Base-by-base conservation (phyloP, 495 filamentous ascomycete genomes). In the Podospora didyma region DNA sequence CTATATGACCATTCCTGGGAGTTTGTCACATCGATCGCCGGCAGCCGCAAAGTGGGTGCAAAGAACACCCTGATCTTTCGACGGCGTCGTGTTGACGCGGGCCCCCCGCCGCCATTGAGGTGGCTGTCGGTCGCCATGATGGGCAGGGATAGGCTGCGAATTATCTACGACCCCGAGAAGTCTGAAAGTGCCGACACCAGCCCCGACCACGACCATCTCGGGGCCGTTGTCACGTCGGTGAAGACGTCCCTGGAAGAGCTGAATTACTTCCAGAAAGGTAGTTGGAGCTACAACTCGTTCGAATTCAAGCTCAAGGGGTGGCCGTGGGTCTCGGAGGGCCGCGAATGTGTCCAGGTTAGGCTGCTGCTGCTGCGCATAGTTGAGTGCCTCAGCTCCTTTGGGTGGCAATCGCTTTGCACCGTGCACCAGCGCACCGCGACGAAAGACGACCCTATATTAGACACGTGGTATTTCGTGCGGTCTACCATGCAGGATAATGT, bases 41-140 rank as follows among this genome's bases (percentile, higher is more conserved):
- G 56, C 37, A 59, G 55, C 28, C 20, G 17, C 2, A 49, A 49
- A 2, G 46, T 58, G 12, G 60, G 54, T 20, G 48, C 51, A 19
- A 66, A 66, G 53, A 59, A 67, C 48, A 56, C 53, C 20, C 34
- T 67, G 5, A 46, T 67, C 19, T 62, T 67, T 26, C 47, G 53
- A 2, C 28, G 26, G 21, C 24, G 31, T 23, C 17, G 16, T 21
- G 39, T 49, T 14, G 35, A 17, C 41, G 47, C 39, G 17, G 26
- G 7, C 6, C 20, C 2, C 4, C 46, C 11, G 10, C 14, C 19
- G 16, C 16, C n/a, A 19, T 26, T 60, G 7, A 62, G 64, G 14
- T 67, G 64, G 58, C 47, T 67, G 1, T 56, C 24, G 2, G 24
- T 64, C 19, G 59, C 53, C 9, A 51, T 54, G 6, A 19, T 41